Conservation (phyloP, 345 rosid genomes). For the Kandelia obovata region DNA sequence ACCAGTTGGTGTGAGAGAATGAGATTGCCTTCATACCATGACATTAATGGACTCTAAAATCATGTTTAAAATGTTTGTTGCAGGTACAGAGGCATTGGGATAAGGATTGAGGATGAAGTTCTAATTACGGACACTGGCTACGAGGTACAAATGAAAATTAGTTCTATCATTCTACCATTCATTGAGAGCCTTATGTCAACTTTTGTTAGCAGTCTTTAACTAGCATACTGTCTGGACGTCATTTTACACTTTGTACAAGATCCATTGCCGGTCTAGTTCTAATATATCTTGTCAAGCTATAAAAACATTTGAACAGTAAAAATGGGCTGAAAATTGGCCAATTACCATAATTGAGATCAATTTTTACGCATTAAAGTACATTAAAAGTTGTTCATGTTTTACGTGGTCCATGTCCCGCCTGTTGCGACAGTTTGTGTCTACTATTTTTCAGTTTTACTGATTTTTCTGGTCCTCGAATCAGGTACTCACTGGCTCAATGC, state of each 20-base stretch:
- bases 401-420: too few relatives aligned
- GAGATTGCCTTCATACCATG: background rate
- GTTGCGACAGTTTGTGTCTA: too few relatives aligned
- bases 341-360: background rate
- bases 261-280: background rate
- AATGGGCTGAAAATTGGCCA: background rate
- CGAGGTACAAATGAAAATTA: conserved; percentile 46
- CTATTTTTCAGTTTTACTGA: background rate
- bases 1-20: background rate
- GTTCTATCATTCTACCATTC: background rate
- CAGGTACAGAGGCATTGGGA: conserved; percentile 79
- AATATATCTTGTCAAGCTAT: background rate
- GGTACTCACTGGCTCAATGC: conserved; percentile 96
- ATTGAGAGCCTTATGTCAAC: background rate
- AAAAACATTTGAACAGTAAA: background rate
- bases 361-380: background rate
- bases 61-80: conserved; percentile 12
- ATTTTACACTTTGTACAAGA: too few relatives aligned
- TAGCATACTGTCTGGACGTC: background rate
- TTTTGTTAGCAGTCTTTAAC: background rate
- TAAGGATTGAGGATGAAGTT: conserved; percentile 97
- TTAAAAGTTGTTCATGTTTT: too few relatives aligned
- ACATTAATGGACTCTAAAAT: background rate
- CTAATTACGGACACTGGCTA: conserved; percentile 84
- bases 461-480: conserved; percentile 21